Evolutionary conservation across 805 yeast species (phyloP), one percentile per base, ranked within the genome.

Genomic region (Maudiozyma pseudohumilis): DNA sequence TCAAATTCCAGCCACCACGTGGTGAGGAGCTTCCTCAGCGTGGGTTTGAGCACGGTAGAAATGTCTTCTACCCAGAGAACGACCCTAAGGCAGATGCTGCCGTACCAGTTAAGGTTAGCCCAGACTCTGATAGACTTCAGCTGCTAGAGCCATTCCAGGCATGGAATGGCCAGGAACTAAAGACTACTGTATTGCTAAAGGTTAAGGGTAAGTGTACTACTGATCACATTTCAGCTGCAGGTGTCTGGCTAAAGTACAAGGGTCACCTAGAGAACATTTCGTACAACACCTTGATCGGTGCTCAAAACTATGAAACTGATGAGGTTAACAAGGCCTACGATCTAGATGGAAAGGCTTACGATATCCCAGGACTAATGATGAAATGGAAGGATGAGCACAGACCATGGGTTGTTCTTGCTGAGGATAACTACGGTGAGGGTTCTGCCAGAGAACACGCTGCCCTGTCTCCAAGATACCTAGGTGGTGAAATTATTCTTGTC

Each of bases 391-490:
- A 76, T 36, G 92, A 85, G 43, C 50, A 63, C 13, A 73, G 82
- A 50, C 92, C 94, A 16, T 89, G 98, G 98, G 72, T 77, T 48
- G 96, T 92, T 32, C 81, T 92, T 46, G 97, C 96, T 38, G 98
- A 92, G 62, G 95, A 92, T 60, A 89, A 89, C 65, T 92, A 89
- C 56, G 98, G 98, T 65, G 98, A 89, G 69, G 98, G 98, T 53
- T 88, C 96, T 35, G 96, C 98, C 23, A 83, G 98, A 74, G 98
- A 89, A 63, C 98, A 89, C 56, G 98, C 98, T 32, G 97, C 97
- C 12, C 70, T 92, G 49, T 85, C 92, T 24, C 98, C 97, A 40
- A 75, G 94, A 64, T 92, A 84, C 69, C 71, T 92, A 32, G 97
- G 96, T 43, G 97, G 98, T 45, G 65, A 79, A 41, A 75, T 87